A percentile compares a stretch with the other conserved stretches of the same genome.
Conservation (phyloP, 805 yeast species). For the Zygotorulaspora chibaensis region DNA sequence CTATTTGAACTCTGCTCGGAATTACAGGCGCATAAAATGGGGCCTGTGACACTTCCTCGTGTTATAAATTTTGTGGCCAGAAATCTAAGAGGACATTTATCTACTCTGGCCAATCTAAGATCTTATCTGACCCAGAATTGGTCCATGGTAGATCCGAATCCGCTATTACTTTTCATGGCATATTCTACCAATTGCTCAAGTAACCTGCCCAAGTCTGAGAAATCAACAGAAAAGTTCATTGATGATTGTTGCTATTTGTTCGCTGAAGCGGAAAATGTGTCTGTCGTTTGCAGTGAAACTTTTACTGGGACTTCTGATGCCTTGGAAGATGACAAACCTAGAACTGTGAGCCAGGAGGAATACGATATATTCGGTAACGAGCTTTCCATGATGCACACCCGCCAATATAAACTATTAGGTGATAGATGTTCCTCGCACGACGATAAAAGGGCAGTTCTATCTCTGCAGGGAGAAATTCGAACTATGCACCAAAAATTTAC, state of each 20-base stretch:
- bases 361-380: constrained; percentile 50
- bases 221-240: constrained; percentile 7
- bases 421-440: constrained; percentile 1
- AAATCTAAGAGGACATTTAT: constrained; percentile 7
- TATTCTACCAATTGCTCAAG: constrained; percentile 2
- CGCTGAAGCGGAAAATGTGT: constrained; percentile 8
- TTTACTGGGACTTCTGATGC: constrained; percentile 53
- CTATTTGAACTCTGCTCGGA: constrained; percentile 4
- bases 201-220: constrained; percentile 5
- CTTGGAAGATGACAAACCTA: constrained; percentile 91
- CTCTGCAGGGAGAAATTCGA: constrained; percentile 31
- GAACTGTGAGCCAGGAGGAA: constrained; percentile 86
- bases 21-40: constrained; percentile 6
- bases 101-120: constrained; percentile 8
- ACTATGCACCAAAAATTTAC: constrained; percentile 65
- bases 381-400: constrained; percentile 22
- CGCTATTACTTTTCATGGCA: constrained; percentile 11
- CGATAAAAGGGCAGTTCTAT: constrained; percentile 1
- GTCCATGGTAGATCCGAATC: constrained; percentile 9
- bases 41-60: constrained; percentile 10
- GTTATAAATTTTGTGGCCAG: constrained; percentile 11
- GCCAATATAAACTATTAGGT: constrained; percentile 6
- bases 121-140: constrained; percentile 9
- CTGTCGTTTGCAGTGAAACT: not conserved
- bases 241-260: constrained; percentile 9